Percentiles rank a stretch among this genome's conserved stretches.
Evolutionary conservation across 129 eudicot species (phyloP).

Genomic region (Lactuca saligna): DNA sequence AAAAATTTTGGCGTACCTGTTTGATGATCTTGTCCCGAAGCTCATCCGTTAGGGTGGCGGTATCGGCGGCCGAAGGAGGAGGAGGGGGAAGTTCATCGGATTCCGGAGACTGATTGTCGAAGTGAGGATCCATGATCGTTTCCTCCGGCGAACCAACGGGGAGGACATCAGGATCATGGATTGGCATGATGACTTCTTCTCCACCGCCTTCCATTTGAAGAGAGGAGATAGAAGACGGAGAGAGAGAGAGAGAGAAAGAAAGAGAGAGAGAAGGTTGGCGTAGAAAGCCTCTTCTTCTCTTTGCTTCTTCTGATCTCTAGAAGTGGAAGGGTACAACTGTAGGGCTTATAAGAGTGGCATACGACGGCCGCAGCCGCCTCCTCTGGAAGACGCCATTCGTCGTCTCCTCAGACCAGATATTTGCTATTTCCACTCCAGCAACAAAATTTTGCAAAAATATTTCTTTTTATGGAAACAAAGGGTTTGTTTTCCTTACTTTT

Average conservation of each 20-base stretch:
- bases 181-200: conserved; percentile 22
- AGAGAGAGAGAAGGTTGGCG: conserved; percentile 6
- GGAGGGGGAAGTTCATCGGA: conserved; percentile 40
- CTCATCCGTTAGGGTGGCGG: conserved; percentile 46
- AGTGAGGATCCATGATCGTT: conserved; percentile 32
- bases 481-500: background rate
- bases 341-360: conserved; percentile 28
- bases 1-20: conserved; percentile 39
- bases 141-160: conserved; percentile 46
- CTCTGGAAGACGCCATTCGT: conserved; percentile 25
- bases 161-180: conserved; percentile 47
- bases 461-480: background rate
- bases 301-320: conserved; percentile 24
- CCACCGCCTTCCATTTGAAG: conserved; percentile 48
- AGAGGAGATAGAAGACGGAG: conserved; percentile 29
- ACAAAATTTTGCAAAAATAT: background rate
- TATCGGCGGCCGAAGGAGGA: conserved; percentile 25
- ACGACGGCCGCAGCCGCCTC: conserved; percentile 18
- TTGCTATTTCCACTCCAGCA: conserved; percentile 5
- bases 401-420: background rate
- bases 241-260: background rate
- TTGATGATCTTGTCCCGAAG: conserved; percentile 65
- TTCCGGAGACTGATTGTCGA: conserved; percentile 33
- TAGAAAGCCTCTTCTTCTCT: conserved; percentile 16
- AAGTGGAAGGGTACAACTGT: background rate